Percentiles rank a stretch among this genome's conserved stretches.
phyloP scores from a whole-genome alignment of 345 rosid genomes.

The Cochlearia excelsa region DNA sequence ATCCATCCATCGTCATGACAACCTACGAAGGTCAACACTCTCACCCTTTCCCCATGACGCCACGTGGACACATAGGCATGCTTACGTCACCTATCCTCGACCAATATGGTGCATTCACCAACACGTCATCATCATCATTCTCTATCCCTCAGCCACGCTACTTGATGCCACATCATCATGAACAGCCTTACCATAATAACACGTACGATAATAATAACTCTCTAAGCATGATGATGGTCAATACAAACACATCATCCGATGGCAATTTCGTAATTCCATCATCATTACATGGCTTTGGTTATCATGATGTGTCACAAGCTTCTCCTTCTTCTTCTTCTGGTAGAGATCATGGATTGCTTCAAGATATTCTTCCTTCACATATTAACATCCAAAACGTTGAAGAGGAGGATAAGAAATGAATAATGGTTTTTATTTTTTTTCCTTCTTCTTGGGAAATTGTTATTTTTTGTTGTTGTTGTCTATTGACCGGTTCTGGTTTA shows the following conservation, averaged over 20 bases:
- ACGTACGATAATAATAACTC: too few relatives aligned
- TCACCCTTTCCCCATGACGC: constrained; percentile 71
- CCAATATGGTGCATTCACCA: constrained; percentile 36
- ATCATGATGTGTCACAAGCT: constrained; percentile 29
- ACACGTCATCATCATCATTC: constrained; percentile 42
- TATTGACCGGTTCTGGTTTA: constrained; percentile 20
- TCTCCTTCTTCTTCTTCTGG: constrained; percentile 31
- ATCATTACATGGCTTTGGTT: constrained; percentile 34
- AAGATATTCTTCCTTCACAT: constrained; percentile 82
- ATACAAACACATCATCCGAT: constrained; percentile 24
- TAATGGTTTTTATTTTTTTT: too few relatives aligned
- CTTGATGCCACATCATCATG: constrained; percentile 39
- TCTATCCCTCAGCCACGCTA: constrained; percentile 46
- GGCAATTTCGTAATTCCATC: too few relatives aligned
- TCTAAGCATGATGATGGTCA: constrained; percentile 23
- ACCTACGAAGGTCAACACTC: constrained; percentile 95
- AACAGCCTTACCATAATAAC: constrained; percentile 38
- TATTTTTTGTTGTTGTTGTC: constrained; percentile 22
- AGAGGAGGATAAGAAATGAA: constrained; percentile 30
- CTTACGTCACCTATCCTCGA: constrained; percentile 33
- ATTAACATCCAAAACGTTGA: constrained; percentile 35
- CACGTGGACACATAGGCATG: constrained; percentile 60
- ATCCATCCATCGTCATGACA: constrained; percentile 74
- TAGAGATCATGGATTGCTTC: constrained; percentile 84
- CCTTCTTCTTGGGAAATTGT: constrained; percentile 11